These are phyloP conservation scores for Agrocybe pediades DNA, from an alignment of 768 basidiomycete species.

Conservation along the genomic window DNA sequence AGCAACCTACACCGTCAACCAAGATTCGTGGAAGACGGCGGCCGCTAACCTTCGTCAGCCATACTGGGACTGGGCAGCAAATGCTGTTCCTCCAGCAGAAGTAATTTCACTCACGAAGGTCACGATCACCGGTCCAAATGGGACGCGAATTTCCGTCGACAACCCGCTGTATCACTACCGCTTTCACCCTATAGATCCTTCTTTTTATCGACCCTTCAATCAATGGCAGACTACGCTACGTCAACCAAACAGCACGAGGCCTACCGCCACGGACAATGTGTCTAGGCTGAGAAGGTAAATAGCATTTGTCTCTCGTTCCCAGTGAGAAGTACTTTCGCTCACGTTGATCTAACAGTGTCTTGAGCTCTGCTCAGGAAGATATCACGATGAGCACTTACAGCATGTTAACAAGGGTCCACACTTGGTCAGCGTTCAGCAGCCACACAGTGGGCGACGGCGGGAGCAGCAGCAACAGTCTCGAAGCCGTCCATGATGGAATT, in stretches of 20 bases:
- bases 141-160: conserved; percentile 20
- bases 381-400: conserved; percentile 35
- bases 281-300: conserved; percentile 26
- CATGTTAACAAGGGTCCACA: conserved; percentile 36
- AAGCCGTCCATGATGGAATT: conserved; percentile 50
- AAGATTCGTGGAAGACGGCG: conserved; percentile 29
- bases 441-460: conserved; percentile 38
- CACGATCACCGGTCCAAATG: conserved; percentile 33
- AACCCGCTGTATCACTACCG: conserved; percentile 24
- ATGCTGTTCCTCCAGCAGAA: conserved; percentile 39
- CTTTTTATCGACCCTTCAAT: conserved; percentile 30
- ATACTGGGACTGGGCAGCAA: conserved; percentile 57
- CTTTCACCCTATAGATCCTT: conserved; percentile 25
- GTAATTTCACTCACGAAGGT: conserved; percentile 36
- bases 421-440: conserved; percentile 51
- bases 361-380: conserved; percentile 18
- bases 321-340: not conserved
- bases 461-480: conserved; percentile 45
- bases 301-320: not conserved
- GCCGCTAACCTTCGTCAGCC: conserved; percentile 42
- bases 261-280: conserved; percentile 34
- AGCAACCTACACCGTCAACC: conserved; percentile 34
- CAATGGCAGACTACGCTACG: conserved; percentile 36
- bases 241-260: conserved; percentile 24
- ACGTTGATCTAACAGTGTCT: not conserved